Percentiles rank a stretch among this genome's conserved stretches.
These are phyloP conservation scores for Neoboletus brunneissimus DNA, from an alignment of 768 basidiomycete genomes.

Conservation along the genomic window DNA sequence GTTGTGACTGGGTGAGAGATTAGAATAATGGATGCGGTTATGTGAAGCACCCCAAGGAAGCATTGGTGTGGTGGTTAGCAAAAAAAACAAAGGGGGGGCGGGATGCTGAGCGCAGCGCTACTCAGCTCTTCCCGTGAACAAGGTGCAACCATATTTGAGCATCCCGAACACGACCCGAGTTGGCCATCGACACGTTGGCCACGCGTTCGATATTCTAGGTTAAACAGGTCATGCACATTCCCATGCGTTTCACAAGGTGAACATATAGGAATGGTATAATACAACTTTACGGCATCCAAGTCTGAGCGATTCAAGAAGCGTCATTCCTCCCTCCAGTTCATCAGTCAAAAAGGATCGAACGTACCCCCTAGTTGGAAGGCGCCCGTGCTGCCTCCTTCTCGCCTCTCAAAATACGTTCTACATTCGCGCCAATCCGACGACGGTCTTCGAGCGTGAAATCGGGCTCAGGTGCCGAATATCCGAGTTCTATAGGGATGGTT, in stretches of 20 bases:
- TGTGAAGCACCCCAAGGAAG: too few species aligned
- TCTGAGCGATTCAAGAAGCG: background rate
- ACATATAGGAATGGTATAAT: background rate
- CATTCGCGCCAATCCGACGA: conserved; percentile 53
- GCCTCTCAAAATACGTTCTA: conserved; percentile 54
- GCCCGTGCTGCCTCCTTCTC: conserved; percentile 73
- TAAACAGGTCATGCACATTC: background rate
- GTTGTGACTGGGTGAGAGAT: too few species aligned
- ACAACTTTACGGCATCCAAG: background rate
- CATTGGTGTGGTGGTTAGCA: too few species aligned
- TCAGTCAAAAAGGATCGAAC: too few species aligned
- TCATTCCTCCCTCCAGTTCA: background rate
- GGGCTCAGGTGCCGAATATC: conserved; percentile 57
- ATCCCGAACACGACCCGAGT: background rate
- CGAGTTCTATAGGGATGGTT: conserved; percentile 47
- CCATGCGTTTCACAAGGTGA: background rate
- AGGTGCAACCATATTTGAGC: background rate
- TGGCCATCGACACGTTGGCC: background rate
- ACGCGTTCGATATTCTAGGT: background rate
- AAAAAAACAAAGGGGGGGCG: too few species aligned
- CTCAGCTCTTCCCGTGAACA: too few species aligned
- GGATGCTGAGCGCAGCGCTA: too few species aligned
- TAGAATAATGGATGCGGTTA: too few species aligned
- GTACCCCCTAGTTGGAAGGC: conserved; percentile 34
- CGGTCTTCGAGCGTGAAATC: conserved; percentile 58